Conservation (phyloP, 2,329 filamentous ascomycete species). For the Xylariaceae sp. region DNA sequence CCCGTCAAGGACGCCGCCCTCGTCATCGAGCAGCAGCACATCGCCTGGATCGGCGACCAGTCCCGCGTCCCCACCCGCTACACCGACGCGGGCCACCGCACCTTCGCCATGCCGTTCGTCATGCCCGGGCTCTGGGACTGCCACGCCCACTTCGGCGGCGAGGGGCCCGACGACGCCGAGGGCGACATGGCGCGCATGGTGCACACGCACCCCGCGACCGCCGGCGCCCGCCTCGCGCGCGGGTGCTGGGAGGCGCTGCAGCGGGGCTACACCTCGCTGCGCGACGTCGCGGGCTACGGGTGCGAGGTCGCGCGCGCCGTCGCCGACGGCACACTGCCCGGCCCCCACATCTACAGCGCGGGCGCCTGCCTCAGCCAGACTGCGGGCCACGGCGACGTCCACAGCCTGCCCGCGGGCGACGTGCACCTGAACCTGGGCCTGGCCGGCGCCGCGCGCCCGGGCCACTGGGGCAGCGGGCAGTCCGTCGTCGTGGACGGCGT, state of each 20-base stretch:
- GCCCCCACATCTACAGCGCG: constrained; percentile 29
- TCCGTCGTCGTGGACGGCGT: constrained; percentile 33
- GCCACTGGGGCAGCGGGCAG: constrained; percentile 26
- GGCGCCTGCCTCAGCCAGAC: constrained; percentile 29
- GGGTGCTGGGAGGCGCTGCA: constrained; percentile 35
- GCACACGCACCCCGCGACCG: constrained; percentile 25
- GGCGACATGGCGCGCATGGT: constrained; percentile 16
- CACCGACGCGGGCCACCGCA: constrained; percentile 18
- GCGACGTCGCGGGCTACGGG: constrained; percentile 30
- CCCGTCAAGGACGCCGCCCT: constrained; percentile 30
- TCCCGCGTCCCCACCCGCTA: constrained; percentile 25
- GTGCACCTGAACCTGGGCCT: constrained; percentile 31
- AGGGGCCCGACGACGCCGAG: constrained; percentile 11
- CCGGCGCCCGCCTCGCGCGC: constrained; percentile 29
- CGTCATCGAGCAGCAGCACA: constrained; percentile 32
- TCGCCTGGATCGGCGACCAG: constrained; percentile 34
- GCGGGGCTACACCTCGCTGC: constrained; percentile 32
- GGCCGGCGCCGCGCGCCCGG: constrained; percentile 25
- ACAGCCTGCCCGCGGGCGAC: constrained; percentile 29
- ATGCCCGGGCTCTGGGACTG: constrained; percentile 33
- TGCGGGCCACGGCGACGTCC: constrained; percentile 26
- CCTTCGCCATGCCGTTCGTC: constrained; percentile 23
- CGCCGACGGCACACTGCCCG: constrained; percentile 28
- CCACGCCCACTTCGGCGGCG: constrained; percentile 28
- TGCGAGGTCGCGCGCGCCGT: constrained; percentile 29